Evolutionary conservation across 2,329 filamentous ascomycete genomes (phyloP).

Genomic region (Colletotrichum costaricense): DNA sequence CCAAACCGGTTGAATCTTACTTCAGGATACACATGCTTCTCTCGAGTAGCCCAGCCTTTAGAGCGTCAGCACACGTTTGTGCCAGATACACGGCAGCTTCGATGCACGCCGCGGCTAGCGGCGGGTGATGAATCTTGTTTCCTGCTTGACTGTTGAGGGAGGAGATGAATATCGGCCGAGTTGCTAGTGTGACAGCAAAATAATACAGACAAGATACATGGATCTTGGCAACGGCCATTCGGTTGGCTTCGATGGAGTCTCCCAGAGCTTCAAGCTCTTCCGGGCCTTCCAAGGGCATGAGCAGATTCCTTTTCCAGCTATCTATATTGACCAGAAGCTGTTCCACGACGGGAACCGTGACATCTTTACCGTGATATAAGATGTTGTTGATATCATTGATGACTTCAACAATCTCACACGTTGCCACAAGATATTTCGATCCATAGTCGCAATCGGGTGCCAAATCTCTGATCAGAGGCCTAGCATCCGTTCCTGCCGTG

Average conservation of each 20-base stretch:
- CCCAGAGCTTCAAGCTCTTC: neutral
- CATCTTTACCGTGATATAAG: neutral
- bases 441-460: neutral
- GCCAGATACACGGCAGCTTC: neutral
- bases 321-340: neutral
- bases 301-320: neutral
- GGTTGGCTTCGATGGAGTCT: neutral
- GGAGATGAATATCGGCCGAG: slow-evolving; percentile 45
- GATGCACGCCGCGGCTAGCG: neutral
- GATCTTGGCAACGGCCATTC: slow-evolving; percentile 57
- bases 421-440: neutral
- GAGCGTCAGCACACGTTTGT: neutral
- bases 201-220: slow-evolving; percentile 70
- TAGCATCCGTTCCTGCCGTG: slow-evolving; percentile 27
- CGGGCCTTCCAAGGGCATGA: neutral
- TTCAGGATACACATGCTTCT: neutral
- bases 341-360: neutral
- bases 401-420: neutral
- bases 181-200: slow-evolving; percentile 68
- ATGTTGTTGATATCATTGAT: neutral
- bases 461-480: neutral
- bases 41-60: neutral
- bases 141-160: neutral
- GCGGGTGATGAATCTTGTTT: neutral
- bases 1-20: neutral